Percentiles rank a stretch among this genome's conserved stretches.
These are phyloP conservation scores for Gremmenia infestans DNA, from an alignment of 2,329 filamentous ascomycete species.

Conservation along the genomic window DNA sequence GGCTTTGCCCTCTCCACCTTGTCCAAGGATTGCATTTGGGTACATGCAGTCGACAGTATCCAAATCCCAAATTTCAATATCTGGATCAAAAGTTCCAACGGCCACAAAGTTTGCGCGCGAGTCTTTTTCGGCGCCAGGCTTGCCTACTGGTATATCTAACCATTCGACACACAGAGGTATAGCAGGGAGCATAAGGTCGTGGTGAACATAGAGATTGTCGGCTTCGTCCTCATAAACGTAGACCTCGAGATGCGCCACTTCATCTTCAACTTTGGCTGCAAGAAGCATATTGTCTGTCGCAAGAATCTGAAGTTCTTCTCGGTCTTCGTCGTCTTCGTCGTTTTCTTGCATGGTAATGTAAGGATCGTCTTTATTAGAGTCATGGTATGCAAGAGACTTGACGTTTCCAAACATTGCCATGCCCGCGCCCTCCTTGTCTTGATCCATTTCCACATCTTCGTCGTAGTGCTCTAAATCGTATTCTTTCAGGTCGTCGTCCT, in stretches of 20 bases:
- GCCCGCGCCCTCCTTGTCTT: conserved; percentile 57
- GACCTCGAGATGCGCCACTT: conserved; percentile 92
- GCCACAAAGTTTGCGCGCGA: conserved; percentile 85
- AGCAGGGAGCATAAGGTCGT: conserved; percentile 98
- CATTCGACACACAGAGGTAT: conserved; percentile 95
- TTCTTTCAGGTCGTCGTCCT: conserved; percentile 88
- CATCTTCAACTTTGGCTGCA: conserved; percentile 91
- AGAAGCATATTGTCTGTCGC: conserved; percentile 90
- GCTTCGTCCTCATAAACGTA: conserved; percentile 95
- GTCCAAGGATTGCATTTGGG: conserved; percentile 89
- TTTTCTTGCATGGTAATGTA: conserved; percentile 84
- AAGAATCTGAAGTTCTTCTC: conserved; percentile 89
- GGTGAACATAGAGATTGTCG: conserved; percentile 97
- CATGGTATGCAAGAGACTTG: conserved; percentile 89
- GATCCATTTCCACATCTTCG: conserved; percentile 65
- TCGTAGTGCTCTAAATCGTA: conserved; percentile 97
- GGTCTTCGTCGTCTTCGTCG: conserved; percentile 67
- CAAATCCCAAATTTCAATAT: conserved; percentile 98
- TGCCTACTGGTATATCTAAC: conserved; percentile 86
- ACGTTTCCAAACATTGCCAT: conserved; percentile 95
- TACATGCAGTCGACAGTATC: conserved; percentile 98
- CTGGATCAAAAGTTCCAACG: conserved; percentile 93
- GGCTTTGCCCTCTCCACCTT: conserved; percentile 48
- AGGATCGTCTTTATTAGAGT: conserved; percentile 89
- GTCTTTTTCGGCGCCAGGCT: conserved; percentile 55